Conservation (phyloP, 768 basidiomycete species). For the Xerocomellus amylosporus region DNA sequence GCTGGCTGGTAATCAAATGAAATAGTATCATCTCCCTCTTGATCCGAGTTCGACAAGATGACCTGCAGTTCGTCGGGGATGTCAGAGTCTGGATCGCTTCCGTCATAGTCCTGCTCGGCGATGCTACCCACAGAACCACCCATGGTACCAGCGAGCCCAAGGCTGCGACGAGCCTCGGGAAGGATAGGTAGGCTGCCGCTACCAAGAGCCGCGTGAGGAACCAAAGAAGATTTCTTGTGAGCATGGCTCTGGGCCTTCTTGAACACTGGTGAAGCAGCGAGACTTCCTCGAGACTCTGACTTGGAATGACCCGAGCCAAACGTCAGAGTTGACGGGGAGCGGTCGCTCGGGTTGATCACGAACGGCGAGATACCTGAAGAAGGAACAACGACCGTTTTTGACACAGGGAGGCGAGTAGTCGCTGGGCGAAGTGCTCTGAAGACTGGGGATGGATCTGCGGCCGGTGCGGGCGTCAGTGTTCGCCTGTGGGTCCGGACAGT, state of each 20-base stretch:
- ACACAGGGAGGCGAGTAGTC: constrained; percentile 26
- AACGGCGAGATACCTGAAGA: constrained; percentile 28
- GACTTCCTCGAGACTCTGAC: constrained; percentile 21
- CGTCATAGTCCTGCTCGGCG: constrained; percentile 44
- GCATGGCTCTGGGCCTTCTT: constrained; percentile 26
- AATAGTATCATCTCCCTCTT: constrained; percentile 42
- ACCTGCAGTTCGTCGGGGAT: constrained; percentile 76
- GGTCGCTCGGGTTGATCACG: constrained; percentile 16
- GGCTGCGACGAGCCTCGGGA: constrained; percentile 50
- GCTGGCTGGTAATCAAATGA: constrained; percentile 22
- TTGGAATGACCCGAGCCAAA: constrained; percentile 38
- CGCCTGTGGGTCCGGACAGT: constrained; percentile 43
- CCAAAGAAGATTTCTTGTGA: constrained; percentile 29
- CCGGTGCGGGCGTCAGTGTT: constrained; percentile 56
- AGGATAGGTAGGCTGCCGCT: constrained; percentile 39
- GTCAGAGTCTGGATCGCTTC: constrained; percentile 69
- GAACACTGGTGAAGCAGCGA: constrained; percentile 35
- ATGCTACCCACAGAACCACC: constrained; percentile 56
- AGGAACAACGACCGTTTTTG: constrained; percentile 22
- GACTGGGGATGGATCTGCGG: constrained; percentile 53
- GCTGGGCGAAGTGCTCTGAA: constrained; percentile 60
- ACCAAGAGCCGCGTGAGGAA: constrained; percentile 12
- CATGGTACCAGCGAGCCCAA: constrained; percentile 67
- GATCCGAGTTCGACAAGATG: constrained; percentile 48
- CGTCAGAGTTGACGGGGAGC: constrained; percentile 34